Percentiles rank a stretch among this genome's conserved stretches.
phyloP scores from a whole-genome alignment of 192 early-diverging fungal genomes.

The Coemansia sp. region DNA sequence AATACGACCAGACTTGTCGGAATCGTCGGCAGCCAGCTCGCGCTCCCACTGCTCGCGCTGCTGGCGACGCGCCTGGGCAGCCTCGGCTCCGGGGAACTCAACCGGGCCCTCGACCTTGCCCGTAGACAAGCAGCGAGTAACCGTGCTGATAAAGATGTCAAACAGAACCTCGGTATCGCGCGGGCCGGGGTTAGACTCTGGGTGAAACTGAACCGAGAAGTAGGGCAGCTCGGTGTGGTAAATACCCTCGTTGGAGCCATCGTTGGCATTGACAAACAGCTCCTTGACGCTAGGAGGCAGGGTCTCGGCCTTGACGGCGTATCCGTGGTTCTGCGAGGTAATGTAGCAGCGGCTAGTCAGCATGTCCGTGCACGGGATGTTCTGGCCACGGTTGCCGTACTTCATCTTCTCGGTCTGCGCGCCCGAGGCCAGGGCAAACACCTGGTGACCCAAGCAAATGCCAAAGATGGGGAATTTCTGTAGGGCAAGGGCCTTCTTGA shows the following conservation, averaged over 20 bases:
- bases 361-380: conserved; percentile 97
- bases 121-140: conserved; percentile 64
- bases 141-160: conserved; percentile 85
- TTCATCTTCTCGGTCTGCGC: conserved; percentile 95
- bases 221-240: conserved; percentile 85
- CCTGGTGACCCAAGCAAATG: conserved; percentile 99
- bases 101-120: conserved; percentile 74
- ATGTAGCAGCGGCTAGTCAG: conserved; percentile 97
- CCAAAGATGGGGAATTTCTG: conserved; percentile 93
- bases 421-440: conserved; percentile 90
- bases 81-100: conserved; percentile 62
- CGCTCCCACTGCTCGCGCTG: conserved; percentile 45
- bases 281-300: conserved; percentile 67
- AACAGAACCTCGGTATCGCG: conserved; percentile 97
- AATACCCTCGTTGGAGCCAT: conserved; percentile 98
- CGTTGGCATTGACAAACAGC: conserved; percentile 98
- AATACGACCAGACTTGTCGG: conserved; percentile 50
- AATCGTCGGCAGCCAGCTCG: conserved; percentile 40
- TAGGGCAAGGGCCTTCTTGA: conserved; percentile 64
- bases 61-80: conserved; percentile 30
- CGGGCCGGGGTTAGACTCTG: conserved; percentile 93
- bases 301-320: conserved; percentile 83
- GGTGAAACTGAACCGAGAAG: conserved; percentile 99
- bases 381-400: conserved; percentile 99
- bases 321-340: conserved; percentile 98